Percentiles rank a stretch among this genome's conserved stretches.
phyloP scores from a whole-genome alignment of 768 basidiomycete species.

The Candolleomyces efflorescens region DNA sequence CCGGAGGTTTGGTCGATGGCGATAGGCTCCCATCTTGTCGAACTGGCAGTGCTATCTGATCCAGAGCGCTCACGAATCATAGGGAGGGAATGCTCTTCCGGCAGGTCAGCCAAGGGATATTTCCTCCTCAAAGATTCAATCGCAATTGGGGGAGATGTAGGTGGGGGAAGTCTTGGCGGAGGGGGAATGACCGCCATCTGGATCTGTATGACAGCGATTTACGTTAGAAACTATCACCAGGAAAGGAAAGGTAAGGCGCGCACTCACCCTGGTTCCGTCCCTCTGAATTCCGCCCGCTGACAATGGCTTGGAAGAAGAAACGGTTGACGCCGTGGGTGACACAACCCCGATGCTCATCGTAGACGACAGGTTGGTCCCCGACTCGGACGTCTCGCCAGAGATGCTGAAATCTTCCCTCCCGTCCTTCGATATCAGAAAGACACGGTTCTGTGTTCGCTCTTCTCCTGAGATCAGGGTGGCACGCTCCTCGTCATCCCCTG shows the following conservation, averaged over 20 bases:
- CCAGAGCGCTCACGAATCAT: not conserved
- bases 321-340: not conserved
- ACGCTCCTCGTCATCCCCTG: not conserved
- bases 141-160: not conserved
- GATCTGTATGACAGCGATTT: not conserved
- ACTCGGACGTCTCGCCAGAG: not conserved
- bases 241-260: not conserved
- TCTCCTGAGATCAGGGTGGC: constrained; percentile 3
- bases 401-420: constrained; percentile 1
- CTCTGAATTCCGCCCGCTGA: not conserved
- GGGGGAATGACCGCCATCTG: not conserved
- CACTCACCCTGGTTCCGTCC: not conserved
- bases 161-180: not conserved
- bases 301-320: not conserved
- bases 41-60: not conserved
- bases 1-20: not conserved
- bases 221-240: not conserved
- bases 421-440: constrained; percentile 7
- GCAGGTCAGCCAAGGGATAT: not conserved
- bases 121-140: not conserved
- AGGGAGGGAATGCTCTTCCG: not conserved
- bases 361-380: not conserved
- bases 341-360: not conserved
- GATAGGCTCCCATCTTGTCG: not conserved
- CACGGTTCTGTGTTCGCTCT: not conserved